Conservation (phyloP, 2,329 filamentous ascomycete species). For the Lecanoromycetidae sp. region DNA sequence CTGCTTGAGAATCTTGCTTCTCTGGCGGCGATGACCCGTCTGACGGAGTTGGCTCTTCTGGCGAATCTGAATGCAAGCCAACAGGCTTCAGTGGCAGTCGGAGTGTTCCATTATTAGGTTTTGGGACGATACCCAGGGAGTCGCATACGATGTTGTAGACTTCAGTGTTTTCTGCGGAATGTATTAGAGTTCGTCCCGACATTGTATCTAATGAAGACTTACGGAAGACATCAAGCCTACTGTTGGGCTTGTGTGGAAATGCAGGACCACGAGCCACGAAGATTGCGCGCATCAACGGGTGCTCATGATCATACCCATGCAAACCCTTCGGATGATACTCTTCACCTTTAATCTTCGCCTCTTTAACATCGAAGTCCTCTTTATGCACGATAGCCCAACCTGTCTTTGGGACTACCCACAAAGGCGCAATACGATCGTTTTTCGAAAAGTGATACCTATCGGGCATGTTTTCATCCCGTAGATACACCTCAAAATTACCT, state of each 20-base stretch:
- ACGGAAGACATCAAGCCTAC: conserved; percentile 70
- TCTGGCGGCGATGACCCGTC: too few species aligned
- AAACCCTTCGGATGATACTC: conserved; percentile 72
- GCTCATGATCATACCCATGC: conserved; percentile 89
- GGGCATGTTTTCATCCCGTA: conserved; percentile 79
- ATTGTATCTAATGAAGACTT: conserved; percentile 32
- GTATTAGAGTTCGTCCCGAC: not conserved
- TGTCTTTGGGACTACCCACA: conserved; percentile 87
- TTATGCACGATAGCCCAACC: conserved; percentile 86
- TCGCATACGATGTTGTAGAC: conserved; percentile 94
- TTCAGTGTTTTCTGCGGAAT: conserved; percentile 68
- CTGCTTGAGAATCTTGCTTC: too few species aligned
- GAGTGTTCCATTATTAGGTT: conserved; percentile 79
- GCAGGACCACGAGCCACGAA: conserved; percentile 87
- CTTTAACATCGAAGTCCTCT: conserved; percentile 61
- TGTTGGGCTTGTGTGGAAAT: conserved; percentile 76
- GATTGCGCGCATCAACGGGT: conserved; percentile 91
- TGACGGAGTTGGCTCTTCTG: too few species aligned
- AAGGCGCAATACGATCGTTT: conserved; percentile 78
- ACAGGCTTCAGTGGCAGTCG: conserved; percentile 34
- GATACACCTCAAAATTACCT: conserved; percentile 72
- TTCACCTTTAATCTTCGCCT: conserved; percentile 50
- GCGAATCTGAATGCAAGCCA: conserved; percentile 33
- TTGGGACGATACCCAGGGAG: conserved; percentile 60
- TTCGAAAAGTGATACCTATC: conserved; percentile 80